phyloP scores from a whole-genome alignment of 225 moss, liverwort and hornwort genomes.

The Takakia lepidozioides region DNA sequence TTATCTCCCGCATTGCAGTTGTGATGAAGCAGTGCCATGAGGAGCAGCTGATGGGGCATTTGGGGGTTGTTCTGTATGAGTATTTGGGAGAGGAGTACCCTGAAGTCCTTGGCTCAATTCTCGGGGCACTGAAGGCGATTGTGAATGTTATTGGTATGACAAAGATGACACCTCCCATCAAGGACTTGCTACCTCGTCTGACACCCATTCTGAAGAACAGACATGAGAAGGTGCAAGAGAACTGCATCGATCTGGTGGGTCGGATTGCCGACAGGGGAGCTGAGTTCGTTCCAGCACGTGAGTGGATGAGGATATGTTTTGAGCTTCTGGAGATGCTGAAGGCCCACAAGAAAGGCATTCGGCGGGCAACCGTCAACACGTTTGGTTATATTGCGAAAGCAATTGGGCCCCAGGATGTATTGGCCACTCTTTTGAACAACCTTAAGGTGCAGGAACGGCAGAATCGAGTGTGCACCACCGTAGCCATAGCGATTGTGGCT shows the following conservation, averaged over 20 bases:
- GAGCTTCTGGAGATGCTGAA: constrained; percentile 97
- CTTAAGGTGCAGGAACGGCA: constrained; percentile 98
- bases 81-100: constrained; percentile 98
- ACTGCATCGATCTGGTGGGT: constrained; percentile 95
- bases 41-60: constrained; percentile 99
- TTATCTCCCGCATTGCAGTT: constrained; percentile 95
- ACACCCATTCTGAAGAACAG: constrained; percentile 98
- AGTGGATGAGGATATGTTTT: constrained; percentile 99
- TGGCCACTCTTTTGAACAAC: constrained; percentile 92
- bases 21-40: constrained; percentile 99
- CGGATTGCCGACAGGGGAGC: constrained; percentile 98
- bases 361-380: constrained; percentile 96
- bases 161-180: constrained; percentile 99
- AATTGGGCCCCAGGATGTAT: constrained; percentile 95
- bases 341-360: constrained; percentile 98
- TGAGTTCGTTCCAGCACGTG: constrained; percentile 96
- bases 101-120: constrained; percentile 93
- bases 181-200: constrained; percentile 85
- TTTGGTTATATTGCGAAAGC: constrained; percentile 99
- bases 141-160: constrained; percentile 99
- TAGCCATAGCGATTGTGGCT: constrained; percentile 97
- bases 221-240: constrained; percentile 99
- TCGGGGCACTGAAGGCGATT: constrained; percentile 95
- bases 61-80: constrained; percentile 95
- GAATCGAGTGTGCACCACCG: constrained; percentile 98